Conservation (phyloP, 495 filamentous ascomycete genomes). For the Friedmanniomyces endolithicus region DNA sequence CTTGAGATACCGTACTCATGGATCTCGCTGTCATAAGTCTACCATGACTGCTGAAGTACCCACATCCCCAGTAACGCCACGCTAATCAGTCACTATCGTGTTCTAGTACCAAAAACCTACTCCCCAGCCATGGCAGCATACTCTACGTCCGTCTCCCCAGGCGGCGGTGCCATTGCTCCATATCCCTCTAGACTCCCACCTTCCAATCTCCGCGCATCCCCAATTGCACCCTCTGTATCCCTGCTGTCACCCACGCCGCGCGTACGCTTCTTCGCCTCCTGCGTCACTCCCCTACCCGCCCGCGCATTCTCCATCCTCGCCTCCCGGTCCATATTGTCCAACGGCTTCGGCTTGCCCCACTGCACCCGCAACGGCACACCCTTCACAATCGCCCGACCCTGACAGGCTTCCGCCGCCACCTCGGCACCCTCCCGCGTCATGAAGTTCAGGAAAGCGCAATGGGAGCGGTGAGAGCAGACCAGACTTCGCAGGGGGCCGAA, state of each 20-base stretch:
- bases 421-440: constrained; percentile 71
- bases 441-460: constrained; percentile 94
- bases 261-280: constrained; percentile 25
- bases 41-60: too few species aligned
- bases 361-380: constrained; percentile 80
- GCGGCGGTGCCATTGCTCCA: constrained; percentile 58
- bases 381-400: constrained; percentile 70
- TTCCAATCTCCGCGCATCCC: constrained; percentile 28
- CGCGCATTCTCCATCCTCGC: constrained; percentile 61
- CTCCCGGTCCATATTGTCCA: constrained; percentile 80
- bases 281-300: constrained; percentile 49
- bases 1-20: too few species aligned
- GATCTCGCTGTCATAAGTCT: too few species aligned
- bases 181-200: constrained; percentile 31
- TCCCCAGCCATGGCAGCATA: constrained; percentile 81
- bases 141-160: constrained; percentile 64
- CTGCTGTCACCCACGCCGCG: constrained; percentile 16
- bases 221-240: constrained; percentile 23
- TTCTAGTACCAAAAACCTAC: constrained; percentile 24
- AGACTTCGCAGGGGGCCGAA: constrained; percentile 81
- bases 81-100: not conserved
- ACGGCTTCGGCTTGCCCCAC: constrained; percentile 82
- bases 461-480: constrained; percentile 90
- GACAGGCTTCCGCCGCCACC: constrained; percentile 65
- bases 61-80: not conserved